Percentiles rank a stretch among this genome's conserved stretches.
Conservation (phyloP, 1,139 yeast genomes). For the Zygosaccharomyces sapae region DNA sequence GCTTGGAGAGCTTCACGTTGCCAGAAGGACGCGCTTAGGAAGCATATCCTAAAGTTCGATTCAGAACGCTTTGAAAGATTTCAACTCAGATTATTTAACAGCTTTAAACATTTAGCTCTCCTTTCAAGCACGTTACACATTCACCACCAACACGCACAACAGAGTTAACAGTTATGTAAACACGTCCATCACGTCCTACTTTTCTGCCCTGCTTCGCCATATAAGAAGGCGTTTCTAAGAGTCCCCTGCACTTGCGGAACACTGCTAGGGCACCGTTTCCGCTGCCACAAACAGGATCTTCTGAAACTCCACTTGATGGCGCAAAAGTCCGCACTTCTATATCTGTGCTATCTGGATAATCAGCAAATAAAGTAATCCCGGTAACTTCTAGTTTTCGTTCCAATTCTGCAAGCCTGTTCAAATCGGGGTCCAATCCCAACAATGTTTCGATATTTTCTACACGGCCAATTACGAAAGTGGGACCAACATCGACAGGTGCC, state of each 20-base stretch:
- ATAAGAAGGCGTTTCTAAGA: slow-evolving; percentile 19
- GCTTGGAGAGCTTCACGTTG: too few species aligned
- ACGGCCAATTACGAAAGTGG: slow-evolving; percentile 42
- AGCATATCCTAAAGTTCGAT: too few species aligned
- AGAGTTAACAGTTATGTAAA: slow-evolving; percentile 28
- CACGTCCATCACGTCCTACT: slow-evolving; percentile 38
- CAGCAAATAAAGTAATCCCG: slow-evolving; percentile 42
- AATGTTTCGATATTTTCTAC: slow-evolving; percentile 37
- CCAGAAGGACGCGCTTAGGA: too few species aligned
- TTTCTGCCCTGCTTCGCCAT: slow-evolving; percentile 39
- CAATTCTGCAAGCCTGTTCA: slow-evolving; percentile 24
- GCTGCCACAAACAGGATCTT: slow-evolving; percentile 54
- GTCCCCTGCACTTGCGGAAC: slow-evolving; percentile 34
- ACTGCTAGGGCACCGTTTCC: slow-evolving; percentile 41
- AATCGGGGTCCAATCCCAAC: slow-evolving; percentile 36
- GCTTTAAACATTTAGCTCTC: slow-evolving; percentile 23
- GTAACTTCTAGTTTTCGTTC: slow-evolving; percentile 26
- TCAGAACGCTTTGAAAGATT: too few species aligned
- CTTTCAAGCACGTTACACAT: slow-evolving; percentile 36
- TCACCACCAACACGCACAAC: slow-evolving; percentile 12
- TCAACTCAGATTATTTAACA: too few species aligned
- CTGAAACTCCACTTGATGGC: slow-evolving; percentile 38
- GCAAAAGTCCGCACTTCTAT: slow-evolving; percentile 43
- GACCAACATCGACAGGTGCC: slow-evolving; percentile 38
- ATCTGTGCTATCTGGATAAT: slow-evolving; percentile 27